Conservation (phyloP, 805 yeast species). For the Cyberlindnera veronae region DNA sequence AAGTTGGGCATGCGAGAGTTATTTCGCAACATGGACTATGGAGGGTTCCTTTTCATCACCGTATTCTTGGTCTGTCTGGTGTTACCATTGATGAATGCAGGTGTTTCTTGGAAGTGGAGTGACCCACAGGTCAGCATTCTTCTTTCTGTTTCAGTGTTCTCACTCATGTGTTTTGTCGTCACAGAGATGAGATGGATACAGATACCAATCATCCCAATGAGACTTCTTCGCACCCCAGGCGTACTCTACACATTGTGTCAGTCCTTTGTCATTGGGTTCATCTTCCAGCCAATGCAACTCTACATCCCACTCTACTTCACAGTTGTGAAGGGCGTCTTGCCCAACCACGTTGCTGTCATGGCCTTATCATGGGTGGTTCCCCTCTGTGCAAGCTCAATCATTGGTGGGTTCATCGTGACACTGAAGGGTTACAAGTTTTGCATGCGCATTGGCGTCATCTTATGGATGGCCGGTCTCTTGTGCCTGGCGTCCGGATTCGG, state of each 20-base stretch:
- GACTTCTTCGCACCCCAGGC: constrained; percentile 36
- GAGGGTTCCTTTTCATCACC: constrained; percentile 7
- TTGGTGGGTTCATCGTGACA: constrained; percentile 45
- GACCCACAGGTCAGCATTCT: not conserved
- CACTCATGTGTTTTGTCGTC: constrained; percentile 37
- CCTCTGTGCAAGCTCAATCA: constrained; percentile 40
- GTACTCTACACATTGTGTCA: constrained; percentile 35
- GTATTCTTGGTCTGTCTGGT: constrained; percentile 12
- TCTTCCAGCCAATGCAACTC: constrained; percentile 44
- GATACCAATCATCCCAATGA: constrained; percentile 53
- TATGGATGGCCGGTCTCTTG: constrained; percentile 40
- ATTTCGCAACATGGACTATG: constrained; percentile 6
- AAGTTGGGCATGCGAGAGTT: constrained; percentile 2
- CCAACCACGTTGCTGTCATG: constrained; percentile 11
- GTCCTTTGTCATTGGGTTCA: constrained; percentile 46
- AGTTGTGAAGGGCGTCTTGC: constrained; percentile 30
- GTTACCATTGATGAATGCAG: constrained; percentile 12
- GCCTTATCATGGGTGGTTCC: constrained; percentile 41
- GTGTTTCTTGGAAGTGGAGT: constrained; percentile 8
- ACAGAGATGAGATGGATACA: constrained; percentile 44
- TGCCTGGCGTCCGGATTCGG: constrained; percentile 33
- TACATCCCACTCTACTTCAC: constrained; percentile 45
- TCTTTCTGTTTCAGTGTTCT: constrained; percentile 21
- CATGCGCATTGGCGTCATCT: constrained; percentile 37
- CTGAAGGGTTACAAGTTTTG: constrained; percentile 39